Conservation (phyloP, 192 early-diverging fungal species). For the Gryganskiella cystojenkinii region DNA sequence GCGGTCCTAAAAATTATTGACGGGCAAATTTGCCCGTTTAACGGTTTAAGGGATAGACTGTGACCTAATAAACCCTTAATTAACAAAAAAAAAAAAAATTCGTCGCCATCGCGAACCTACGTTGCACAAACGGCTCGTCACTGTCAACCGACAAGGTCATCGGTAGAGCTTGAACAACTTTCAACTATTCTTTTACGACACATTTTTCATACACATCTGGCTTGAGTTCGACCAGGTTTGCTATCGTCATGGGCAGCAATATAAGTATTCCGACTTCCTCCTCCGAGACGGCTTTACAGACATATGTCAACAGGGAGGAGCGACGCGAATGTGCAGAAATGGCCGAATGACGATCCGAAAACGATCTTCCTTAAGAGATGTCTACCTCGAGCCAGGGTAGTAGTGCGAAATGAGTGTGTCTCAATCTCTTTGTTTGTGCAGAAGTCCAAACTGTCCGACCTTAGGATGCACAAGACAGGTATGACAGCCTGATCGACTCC, state of each 20-base stretch:
- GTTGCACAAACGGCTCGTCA: too few species aligned
- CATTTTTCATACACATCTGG: neutral
- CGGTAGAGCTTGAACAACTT: too few species aligned
- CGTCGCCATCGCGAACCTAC: too few species aligned
- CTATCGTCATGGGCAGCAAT: neutral
- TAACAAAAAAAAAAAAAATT: too few species aligned
- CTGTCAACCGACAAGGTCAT: too few species aligned
- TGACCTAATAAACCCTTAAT: too few species aligned
- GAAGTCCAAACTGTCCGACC: conserved; percentile 8
- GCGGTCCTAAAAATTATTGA: too few species aligned
- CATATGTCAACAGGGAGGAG: neutral
- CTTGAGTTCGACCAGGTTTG: neutral
- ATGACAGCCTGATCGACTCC: conserved; percentile 5
- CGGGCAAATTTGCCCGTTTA: too few species aligned
- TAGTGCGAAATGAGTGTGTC: conserved; percentile 4
- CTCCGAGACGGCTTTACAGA: neutral
- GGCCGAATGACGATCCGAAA: neutral
- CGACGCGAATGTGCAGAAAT: conserved; percentile 12
- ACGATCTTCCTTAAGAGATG: conserved; percentile 4
- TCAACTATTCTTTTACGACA: too few species aligned
- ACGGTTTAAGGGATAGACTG: too few species aligned
- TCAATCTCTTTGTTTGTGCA: conserved; percentile 14
- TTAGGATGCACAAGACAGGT: conserved; percentile 13
- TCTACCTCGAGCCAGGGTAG: conserved; percentile 9
- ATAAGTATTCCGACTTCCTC: neutral